These are phyloP conservation scores for Apiospora marii DNA, from an alignment of 2,329 filamentous ascomycete genomes.

Conservation along the genomic window DNA sequence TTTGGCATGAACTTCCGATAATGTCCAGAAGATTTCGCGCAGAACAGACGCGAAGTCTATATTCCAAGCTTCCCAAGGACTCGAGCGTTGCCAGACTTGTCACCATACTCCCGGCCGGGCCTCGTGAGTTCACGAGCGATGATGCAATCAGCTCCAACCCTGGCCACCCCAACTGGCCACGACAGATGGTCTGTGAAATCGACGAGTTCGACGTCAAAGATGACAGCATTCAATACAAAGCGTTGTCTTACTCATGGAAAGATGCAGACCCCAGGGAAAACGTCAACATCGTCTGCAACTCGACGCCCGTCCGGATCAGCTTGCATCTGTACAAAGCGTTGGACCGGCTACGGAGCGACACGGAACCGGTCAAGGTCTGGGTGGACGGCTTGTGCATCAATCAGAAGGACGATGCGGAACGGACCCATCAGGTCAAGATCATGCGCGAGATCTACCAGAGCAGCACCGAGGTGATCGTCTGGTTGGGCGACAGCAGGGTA, in stretches of 20 bases:
- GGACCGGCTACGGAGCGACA: conserved; percentile 26
- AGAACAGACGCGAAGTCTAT: conserved; percentile 22
- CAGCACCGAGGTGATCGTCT: conserved; percentile 32
- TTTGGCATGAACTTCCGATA: no score
- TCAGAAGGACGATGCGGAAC: conserved; percentile 31
- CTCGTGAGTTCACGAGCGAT: background rate
- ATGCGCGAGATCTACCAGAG: conserved; percentile 35
- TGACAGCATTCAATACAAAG: conserved; percentile 29
- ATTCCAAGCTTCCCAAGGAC: conserved; percentile 6
- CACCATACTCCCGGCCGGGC: conserved; percentile 25
- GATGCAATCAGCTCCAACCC: background rate
- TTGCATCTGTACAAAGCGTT: conserved; percentile 31
- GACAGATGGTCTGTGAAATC: conserved; percentile 28
- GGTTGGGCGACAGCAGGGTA: conserved; percentile 30
- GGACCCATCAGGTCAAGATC: conserved; percentile 31
- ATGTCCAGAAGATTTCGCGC: conserved; percentile 16
- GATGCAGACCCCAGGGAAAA: conserved; percentile 25
- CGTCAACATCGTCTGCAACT: conserved; percentile 30
- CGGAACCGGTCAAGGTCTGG: conserved; percentile 29
- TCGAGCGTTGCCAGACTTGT: conserved; percentile 27
- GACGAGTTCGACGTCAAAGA: conserved; percentile 26
- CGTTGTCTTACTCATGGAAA: conserved; percentile 33
- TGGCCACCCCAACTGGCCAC: background rate
- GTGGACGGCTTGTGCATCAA: conserved; percentile 36
- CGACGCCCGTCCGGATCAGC: conserved; percentile 28